These are phyloP conservation scores for Penicillium italicum DNA, from an alignment of 2,329 filamentous ascomycete species.

Conservation along the genomic window DNA sequence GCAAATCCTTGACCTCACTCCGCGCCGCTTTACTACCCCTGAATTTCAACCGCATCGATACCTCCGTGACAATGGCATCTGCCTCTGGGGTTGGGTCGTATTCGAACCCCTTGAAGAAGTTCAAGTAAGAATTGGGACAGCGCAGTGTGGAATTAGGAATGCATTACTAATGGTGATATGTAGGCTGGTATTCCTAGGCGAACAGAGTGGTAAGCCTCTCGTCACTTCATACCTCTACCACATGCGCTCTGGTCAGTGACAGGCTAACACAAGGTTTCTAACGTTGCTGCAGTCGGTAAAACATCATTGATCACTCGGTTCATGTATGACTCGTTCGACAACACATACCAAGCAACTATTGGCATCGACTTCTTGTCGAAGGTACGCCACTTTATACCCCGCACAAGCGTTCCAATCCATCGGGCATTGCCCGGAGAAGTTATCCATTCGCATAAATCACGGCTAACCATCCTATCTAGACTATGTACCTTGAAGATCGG, in stretches of 20 bases:
- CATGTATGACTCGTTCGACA: conserved; percentile 99
- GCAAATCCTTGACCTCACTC: neutral
- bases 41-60: conserved; percentile 25
- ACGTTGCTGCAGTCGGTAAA: conserved; percentile 72
- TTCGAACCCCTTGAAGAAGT: conserved; percentile 99
- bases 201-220: conserved; percentile 81
- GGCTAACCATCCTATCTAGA: conserved; percentile 51
- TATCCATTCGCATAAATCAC: neutral
- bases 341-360: conserved; percentile 98
- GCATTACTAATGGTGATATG: conserved; percentile 28
- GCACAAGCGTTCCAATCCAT: neutral
- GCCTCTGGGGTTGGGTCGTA: conserved; percentile 76
- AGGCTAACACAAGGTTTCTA: conserved; percentile 11
- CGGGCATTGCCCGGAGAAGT: neutral
- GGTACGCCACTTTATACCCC: conserved; percentile 50
- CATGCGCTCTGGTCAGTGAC: neutral
- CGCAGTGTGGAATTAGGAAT: neutral
- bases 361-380: conserved; percentile 99
- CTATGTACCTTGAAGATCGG: conserved; percentile 98
- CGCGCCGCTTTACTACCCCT: conserved; percentile 27
- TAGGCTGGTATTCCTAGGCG: conserved; percentile 93
- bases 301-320: conserved; percentile 98
- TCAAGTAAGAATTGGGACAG: conserved; percentile 66
- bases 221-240: conserved; percentile 1
- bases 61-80: conserved; percentile 63